phyloP scores from a whole-genome alignment of 305 asterid species.

The Fraxinus velutina region DNA sequence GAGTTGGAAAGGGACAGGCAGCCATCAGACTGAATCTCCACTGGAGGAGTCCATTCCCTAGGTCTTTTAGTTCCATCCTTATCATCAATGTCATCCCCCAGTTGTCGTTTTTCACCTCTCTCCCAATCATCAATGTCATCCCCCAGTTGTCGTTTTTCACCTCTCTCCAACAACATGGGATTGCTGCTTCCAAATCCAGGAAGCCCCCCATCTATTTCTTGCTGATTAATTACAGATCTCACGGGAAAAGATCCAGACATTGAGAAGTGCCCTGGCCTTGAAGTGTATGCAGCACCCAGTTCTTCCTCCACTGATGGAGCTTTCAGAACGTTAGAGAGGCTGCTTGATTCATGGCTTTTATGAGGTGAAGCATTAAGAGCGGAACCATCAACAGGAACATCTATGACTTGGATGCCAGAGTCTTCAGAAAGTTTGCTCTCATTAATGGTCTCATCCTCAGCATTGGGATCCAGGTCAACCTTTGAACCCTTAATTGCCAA shows the following conservation, averaged over 20 bases:
- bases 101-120: slow-evolving; percentile 59
- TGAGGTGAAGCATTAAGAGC: slow-evolving; percentile 39
- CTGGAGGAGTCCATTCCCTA: slow-evolving; percentile 49
- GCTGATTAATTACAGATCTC: slow-evolving; percentile 35
- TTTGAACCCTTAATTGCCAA: slow-evolving; percentile 33
- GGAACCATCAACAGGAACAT: slow-evolving; percentile 40
- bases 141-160: slow-evolving; percentile 59
- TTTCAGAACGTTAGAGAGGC: slow-evolving; percentile 30
- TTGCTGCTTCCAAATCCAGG: slow-evolving; percentile 44
- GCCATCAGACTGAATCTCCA: slow-evolving; percentile 39
- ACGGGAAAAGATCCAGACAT: slow-evolving; percentile 36
- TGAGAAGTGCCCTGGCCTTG: slow-evolving; percentile 24
- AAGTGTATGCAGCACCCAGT: slow-evolving; percentile 26
- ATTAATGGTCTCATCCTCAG: slow-evolving; percentile 33
- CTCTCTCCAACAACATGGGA: slow-evolving; percentile 39
- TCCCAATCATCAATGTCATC: slow-evolving; percentile 37
- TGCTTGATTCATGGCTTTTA: slow-evolving; percentile 32
- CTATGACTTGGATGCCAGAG: slow-evolving; percentile 36
- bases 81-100: slow-evolving; percentile 40
- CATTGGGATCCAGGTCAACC: slow-evolving; percentile 32
- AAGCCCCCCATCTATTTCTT: slow-evolving; percentile 35
- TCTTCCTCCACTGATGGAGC: slow-evolving; percentile 34
- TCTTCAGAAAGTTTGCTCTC: slow-evolving; percentile 41
- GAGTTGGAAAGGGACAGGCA: slow-evolving; percentile 37
- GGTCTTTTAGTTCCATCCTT: slow-evolving; percentile 52